phyloP scores from a whole-genome alignment of 2,329 filamentous ascomycete genomes.

The Sporothrix schenckii region DNA sequence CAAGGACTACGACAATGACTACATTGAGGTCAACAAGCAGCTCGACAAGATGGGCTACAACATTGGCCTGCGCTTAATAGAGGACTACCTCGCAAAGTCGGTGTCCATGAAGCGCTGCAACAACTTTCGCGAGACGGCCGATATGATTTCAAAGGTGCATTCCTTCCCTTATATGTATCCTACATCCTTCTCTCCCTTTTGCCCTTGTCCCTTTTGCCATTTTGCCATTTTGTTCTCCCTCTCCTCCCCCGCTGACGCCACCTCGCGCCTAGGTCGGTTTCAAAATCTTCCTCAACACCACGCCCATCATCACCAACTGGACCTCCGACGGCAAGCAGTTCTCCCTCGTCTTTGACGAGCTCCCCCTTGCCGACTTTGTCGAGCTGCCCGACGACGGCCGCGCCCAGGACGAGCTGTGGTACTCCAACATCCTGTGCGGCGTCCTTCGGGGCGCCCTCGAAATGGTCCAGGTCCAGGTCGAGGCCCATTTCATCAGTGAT shows the following conservation, averaged over 20 bases:
- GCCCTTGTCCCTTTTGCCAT: no score
- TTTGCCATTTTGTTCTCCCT: neutral
- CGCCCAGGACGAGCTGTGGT: conserved; percentile 97
- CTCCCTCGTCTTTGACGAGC: conserved; percentile 94
- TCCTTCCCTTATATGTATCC: neutral
- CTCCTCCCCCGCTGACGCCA: neutral
- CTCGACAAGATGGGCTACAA: conserved; percentile 99
- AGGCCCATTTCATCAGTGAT: conserved; percentile 95
- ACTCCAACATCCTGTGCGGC: conserved; percentile 94
- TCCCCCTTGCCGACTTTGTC: conserved; percentile 94
- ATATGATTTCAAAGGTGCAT: conserved; percentile 84
- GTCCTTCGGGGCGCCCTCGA: conserved; percentile 88
- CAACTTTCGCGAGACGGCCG: conserved; percentile 94
- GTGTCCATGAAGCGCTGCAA: conserved; percentile 84
- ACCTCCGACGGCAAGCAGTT: conserved; percentile 95
- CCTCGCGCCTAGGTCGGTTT: conserved; percentile 74
- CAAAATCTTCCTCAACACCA: conserved; percentile 98
- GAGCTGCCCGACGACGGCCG: conserved; percentile 94
- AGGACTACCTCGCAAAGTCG: conserved; percentile 96
- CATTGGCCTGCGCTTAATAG: conserved; percentile 91
- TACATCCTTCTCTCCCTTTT: no score
- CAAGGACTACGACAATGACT: conserved; percentile 94
- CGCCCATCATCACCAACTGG: conserved; percentile 92
- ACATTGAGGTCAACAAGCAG: conserved; percentile 94
- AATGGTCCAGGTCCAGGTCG: conserved; percentile 99